Conservation (phyloP, 1,139 yeast genomes). For the Magnusiomyces tetraspermus region DNA sequence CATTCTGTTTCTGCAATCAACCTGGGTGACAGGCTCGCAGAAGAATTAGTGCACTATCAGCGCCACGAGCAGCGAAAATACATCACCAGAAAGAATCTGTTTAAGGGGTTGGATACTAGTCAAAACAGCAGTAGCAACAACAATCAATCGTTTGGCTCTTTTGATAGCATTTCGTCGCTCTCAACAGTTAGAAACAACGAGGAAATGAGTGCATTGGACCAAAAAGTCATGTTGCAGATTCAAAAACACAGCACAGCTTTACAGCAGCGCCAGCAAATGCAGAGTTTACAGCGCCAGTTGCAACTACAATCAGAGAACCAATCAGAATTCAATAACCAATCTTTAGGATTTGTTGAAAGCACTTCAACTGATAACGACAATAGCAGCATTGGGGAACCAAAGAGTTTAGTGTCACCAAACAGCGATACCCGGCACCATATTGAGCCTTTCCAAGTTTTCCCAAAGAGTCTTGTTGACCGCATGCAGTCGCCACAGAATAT, state of each 20-base stretch:
- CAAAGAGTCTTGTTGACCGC: background rate
- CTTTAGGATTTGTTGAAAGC: background rate
- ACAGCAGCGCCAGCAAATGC: background rate
- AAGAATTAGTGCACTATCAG: background rate
- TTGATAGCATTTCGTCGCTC: too few relatives aligned
- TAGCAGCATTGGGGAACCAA: too few relatives aligned
- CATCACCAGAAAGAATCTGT: background rate
- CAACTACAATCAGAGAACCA: background rate
- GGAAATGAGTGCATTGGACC: background rate
- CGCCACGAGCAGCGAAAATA: background rate
- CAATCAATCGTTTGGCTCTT: background rate
- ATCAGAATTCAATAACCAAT: background rate
- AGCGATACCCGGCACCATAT: background rate
- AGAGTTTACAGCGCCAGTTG: too few relatives aligned
- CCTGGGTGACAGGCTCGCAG: slow-evolving; percentile 5
- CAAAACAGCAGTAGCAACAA: background rate
- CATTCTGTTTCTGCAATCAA: slow-evolving; percentile 7
- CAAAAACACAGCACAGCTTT: background rate
- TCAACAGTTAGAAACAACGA: too few relatives aligned
- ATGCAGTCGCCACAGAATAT: background rate
- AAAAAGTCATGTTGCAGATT: background rate
- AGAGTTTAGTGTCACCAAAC: background rate
- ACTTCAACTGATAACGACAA: background rate
- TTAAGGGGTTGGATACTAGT: background rate
- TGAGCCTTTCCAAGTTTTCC: background rate